Base-by-base conservation (phyloP, 495 filamentous ascomycete species). In the Neurospora tetraspora region DNA sequence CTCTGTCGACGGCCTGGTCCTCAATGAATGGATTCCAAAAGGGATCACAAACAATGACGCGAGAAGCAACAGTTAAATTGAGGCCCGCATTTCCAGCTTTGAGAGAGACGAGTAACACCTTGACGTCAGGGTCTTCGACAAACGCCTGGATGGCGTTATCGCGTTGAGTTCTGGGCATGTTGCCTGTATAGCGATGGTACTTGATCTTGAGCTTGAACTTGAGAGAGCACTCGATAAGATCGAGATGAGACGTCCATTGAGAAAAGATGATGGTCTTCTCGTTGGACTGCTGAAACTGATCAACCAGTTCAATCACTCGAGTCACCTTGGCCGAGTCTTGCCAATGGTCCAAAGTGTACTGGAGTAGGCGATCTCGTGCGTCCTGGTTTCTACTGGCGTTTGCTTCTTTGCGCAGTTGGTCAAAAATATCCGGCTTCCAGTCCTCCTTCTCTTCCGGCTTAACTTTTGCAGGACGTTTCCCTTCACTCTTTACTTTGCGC, bases 21-120 rank as follows among this genome's bases (percentile, higher is more conserved):
- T 98, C 95, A 36, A 97, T 91, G 78, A 91, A 97, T 0, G 95
- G 94, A 73, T 98, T 98, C 93, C 96, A 98, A 83, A 97, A 97
- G 0, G 95, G 95, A 75, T 98, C 95, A 71, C 96, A 88, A 70
- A 98, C 91, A 78, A 98, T 93, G 74, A 98, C 92, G 75, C 93
- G 91, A 0, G 90, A 91, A 0, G 95, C 95, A n/a, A 89, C 89
- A 9, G 91, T 91, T 23, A 98, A 87, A 78, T 98, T 98, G 43
- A 98, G 85, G 0, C 95, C 95, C 0, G 95, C 88, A 78, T 98
- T 98, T 14, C 95, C 95, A 0, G 95, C 95, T 70, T 94, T 94
- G 45, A 98, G 85, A 14, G 93, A 96, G 5, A 97, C 91, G 34
- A 98, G 83, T 89, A 98, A 91, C 78, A 98, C 85, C 73, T 87